Conservation (phyloP, 2,329 filamentous ascomycete species). For the Alternaria sp. region DNA sequence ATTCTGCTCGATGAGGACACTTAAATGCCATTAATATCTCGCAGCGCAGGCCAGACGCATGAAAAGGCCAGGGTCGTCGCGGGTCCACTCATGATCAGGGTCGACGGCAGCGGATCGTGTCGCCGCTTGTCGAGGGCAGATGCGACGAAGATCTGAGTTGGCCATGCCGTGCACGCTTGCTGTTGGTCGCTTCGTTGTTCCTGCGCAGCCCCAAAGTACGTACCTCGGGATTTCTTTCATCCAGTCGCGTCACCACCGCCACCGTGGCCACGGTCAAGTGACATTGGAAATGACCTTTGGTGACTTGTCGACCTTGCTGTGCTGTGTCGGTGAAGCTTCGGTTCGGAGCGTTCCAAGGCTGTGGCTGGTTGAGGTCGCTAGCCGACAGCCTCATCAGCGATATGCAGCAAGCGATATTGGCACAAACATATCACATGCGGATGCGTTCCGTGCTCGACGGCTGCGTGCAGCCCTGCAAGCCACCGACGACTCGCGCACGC, state of each 20-base stretch:
- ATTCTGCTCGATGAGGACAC: conserved; percentile 34
- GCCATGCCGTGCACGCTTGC: conserved; percentile 29
- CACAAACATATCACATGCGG: conserved; percentile 28
- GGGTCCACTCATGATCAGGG: conserved; percentile 18
- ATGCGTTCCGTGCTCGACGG: conserved; percentile 27
- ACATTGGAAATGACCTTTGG: conserved; percentile 16
- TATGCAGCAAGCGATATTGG: conserved; percentile 38
- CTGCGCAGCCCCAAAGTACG: conserved; percentile 18
- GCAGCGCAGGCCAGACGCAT: conserved; percentile 19
- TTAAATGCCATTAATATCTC: conserved; percentile 47
- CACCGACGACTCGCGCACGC: conserved; percentile 16
- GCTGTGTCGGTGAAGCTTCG: conserved; percentile 24
- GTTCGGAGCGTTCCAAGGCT: conserved; percentile 13
- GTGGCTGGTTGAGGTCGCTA: conserved; percentile 22
- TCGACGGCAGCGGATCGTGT: conserved; percentile 37
- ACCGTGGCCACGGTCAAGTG: conserved; percentile 9
- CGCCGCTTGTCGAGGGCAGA: conserved; percentile 25
- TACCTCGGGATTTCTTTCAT: conserved; percentile 14
- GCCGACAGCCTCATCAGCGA: conserved; percentile 33
- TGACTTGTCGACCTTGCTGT: conserved; percentile 23
- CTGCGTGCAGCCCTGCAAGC: conserved; percentile 29
- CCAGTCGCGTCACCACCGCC: conserved; percentile 21
- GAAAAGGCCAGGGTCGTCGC: conserved; percentile 27
- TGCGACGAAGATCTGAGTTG: conserved; percentile 38
- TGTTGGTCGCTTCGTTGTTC: conserved; percentile 12